Evolutionary conservation across 1,139 yeast genomes (phyloP), one percentile per base, ranked within the genome.

Genomic region (Debaryomyces sp.): DNA sequence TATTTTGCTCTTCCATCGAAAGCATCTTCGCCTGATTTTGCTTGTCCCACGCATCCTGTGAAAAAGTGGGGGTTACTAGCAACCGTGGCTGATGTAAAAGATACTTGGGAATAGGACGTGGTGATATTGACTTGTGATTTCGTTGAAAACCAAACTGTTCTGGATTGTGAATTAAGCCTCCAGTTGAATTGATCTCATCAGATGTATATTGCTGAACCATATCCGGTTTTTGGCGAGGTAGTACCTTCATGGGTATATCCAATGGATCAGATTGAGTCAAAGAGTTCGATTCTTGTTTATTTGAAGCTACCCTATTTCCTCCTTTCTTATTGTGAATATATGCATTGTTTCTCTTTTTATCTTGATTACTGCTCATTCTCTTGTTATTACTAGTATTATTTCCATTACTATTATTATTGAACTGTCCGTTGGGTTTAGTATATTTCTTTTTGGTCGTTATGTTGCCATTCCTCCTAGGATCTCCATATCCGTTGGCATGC

Each of bases 11-110:
- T 52, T 75, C 81, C 68, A 73, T 64, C 15, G 52, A 50, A 7
- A 59, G 55, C 81, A 77, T 75, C 41, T 63, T 67, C 9, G 59
- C 63, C 53, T 77, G 81, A 57, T 77, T 77, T 26, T 61, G 58
- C 45, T 55, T 64, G 54, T 77, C 81, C 80, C 80, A 77, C 1
- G 57, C 59, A 53, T 74, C 62, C 48, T 66, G 78, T 8, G 48
- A 50, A 49, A 73, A 72, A 2, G 62, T 59, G 0, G 75, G 72
- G 0, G 78, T 71, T 29, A 56, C 59, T 33, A 77, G 61, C 18
- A 68, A 59, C 43, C 80, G 59, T 1, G 77, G 68, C 51, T 75
- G 80, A 2, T 63, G 60, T 37, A 68, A 54, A 43, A 75, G 60
- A 53, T 67, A 75, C 47, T 68, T 68, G 12, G 81, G 80, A 1